Evolutionary conservation across 2,329 filamentous ascomycete species (phyloP).

Genomic region (Trichocomaceae sp.): DNA sequence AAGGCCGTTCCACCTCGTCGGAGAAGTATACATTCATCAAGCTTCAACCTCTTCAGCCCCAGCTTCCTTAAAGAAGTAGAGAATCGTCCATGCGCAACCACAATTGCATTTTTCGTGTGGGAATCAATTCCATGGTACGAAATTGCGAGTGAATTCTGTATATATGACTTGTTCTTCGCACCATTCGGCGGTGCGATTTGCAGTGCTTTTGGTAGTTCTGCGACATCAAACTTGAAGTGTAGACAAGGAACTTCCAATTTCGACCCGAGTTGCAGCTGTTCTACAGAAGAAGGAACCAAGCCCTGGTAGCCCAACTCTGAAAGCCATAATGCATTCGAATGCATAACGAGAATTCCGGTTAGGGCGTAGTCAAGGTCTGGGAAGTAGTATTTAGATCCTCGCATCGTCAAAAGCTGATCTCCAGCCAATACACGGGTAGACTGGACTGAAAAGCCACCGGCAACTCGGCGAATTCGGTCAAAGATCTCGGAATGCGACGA

Average conservation of each 20-base stretch:
- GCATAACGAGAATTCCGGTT: slow-evolving; percentile 32
- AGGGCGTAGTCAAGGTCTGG: slow-evolving; percentile 31
- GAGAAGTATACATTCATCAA: slow-evolving; percentile 28
- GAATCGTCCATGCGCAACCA: slow-evolving; percentile 33
- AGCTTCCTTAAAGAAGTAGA: slow-evolving; percentile 22
- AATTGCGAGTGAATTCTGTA: slow-evolving; percentile 32
- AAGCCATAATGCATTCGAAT: slow-evolving; percentile 32
- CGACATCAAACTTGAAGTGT: slow-evolving; percentile 27
- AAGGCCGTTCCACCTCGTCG: slow-evolving; percentile 29
- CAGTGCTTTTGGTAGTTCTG: slow-evolving; percentile 26
- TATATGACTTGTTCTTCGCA: slow-evolving; percentile 21
- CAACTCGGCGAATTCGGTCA: slow-evolving; percentile 10
- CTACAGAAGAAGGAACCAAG: slow-evolving; percentile 24
- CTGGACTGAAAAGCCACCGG: slow-evolving; percentile 17
- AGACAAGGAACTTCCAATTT: slow-evolving; percentile 30
- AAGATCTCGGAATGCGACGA: slow-evolving; percentile 13
- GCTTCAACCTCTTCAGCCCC: slow-evolving; percentile 21
- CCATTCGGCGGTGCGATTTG: slow-evolving; percentile 24
- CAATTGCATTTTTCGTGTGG: slow-evolving; percentile 24
- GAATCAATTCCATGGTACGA: slow-evolving; percentile 34
- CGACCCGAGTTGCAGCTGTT: slow-evolving; percentile 26
- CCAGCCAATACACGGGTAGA: slow-evolving; percentile 27
- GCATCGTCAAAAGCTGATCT: slow-evolving; percentile 19
- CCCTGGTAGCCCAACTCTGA: slow-evolving; percentile 23
- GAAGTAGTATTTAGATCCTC: slow-evolving; percentile 22